Base-by-base conservation (phyloP, 2,329 filamentous ascomycete genomes). In the Microcyclospora tardicrescens region DNA sequence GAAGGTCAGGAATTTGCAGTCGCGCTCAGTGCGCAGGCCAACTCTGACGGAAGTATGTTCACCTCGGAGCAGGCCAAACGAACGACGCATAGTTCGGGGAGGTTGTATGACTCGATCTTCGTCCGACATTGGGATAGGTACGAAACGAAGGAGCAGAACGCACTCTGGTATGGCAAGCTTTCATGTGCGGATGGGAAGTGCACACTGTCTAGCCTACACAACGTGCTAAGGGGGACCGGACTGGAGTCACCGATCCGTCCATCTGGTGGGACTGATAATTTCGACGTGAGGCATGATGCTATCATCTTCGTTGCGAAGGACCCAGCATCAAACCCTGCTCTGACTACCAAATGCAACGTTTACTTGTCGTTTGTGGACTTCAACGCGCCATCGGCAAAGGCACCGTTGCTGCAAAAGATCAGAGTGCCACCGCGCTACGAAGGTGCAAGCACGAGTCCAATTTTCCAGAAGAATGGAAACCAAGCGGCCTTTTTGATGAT, bases 251-350 rank as follows among this genome's bases (percentile, higher is more conserved):
- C 82, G 0, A 75, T 86, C 13, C 77, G 73, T 35, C 80, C 84
- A 0, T 93, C 93, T 51, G 86, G 86, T 3, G 84, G 81, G 14
- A 65, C 75, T 0, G 73, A 76, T n/a, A 80, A 93, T 58, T 94
- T 87, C 52, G 84, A 93, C 52, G 73, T 89, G 42, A 71, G 76
- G 42, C 61, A 63, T 24, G 60, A 66, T 33, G 81, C 79, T 0
- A 68, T 89, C 37, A 73, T 78, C 6, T 87, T 87, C 52, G 74
- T 85, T 9, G 73, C 83, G 8, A 84, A 84, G 49, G 82, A 86
- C 50, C 81, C 81, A 0, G 65, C 73, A 10, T 60, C 85, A 16
- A 76, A 81, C 50, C 76, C 74, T 2, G 82, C 83, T 0, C 72
- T 81, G 40, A 76, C 82, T 58, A 93, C 85, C 5, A 89, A 87